Percentiles rank a stretch among this genome's conserved stretches.
Evolutionary conservation across 371 early-diverging fungal genomes (phyloP).

Genomic region (Racocetra persica): DNA sequence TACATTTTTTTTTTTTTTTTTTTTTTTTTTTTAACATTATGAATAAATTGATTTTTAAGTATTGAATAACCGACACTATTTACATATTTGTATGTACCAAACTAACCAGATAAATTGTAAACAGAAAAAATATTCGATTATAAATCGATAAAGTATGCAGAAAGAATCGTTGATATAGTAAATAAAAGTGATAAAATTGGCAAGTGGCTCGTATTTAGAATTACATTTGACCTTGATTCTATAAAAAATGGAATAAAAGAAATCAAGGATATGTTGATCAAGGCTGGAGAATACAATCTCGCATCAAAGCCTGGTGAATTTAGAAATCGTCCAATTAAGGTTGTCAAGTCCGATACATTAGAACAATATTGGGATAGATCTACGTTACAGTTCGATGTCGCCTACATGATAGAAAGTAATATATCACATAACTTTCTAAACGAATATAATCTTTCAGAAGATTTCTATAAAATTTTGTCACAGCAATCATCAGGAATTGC

Average conservation of each 20-base stretch:
- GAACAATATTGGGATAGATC: no score
- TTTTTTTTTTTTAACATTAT: no score
- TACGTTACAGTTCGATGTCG: constrained; percentile 47
- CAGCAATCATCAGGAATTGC: no score
- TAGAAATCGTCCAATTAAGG: background rate
- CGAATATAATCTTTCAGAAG: constrained; percentile 51
- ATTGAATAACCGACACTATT: no score
- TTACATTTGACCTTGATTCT: constrained; percentile 44
- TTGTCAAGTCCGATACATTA: constrained; percentile 40
- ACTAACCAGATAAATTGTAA: no score
- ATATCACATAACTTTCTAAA: constrained; percentile 49
- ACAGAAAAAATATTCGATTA: no score
- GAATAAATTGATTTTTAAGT: no score
- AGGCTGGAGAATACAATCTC: constrained; percentile 56
- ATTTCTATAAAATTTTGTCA: constrained; percentile 47
- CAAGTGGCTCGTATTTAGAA: constrained; percentile 53
- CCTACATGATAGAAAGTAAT: constrained; percentile 54
- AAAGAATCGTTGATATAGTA: no score
- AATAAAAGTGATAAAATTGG: constrained; percentile 47
- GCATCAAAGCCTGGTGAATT: constrained; percentile 31
- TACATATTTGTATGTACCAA: no score
- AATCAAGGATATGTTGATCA: constrained; percentile 47
- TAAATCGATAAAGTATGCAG: no score
- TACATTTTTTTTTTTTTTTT: no score
- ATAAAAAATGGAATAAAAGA: background rate